Conservation (phyloP, 768 basidiomycete genomes). For the Clavaria fumosa region DNA sequence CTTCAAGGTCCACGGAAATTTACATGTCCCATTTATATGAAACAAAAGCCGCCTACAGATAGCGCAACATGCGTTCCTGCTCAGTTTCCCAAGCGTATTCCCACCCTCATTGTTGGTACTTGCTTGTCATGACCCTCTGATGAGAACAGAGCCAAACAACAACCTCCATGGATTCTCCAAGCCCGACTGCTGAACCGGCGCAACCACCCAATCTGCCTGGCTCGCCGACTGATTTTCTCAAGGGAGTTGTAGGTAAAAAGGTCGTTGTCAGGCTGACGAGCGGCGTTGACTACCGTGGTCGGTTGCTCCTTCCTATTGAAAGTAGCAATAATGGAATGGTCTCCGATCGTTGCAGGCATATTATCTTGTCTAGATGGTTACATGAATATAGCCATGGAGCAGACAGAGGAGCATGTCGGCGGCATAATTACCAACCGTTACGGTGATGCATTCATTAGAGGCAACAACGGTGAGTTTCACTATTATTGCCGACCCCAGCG, state of each 20-base stretch:
- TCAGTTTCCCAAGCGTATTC: no score
- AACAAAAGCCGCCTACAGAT: no score
- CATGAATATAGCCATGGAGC: constrained; percentile 98
- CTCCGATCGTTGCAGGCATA: constrained; percentile 37
- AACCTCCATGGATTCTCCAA: no score
- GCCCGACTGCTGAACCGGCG: no score
- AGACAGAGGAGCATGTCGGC: constrained; percentile 91
- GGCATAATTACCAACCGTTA: constrained; percentile 79
- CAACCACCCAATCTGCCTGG: constrained; percentile 40
- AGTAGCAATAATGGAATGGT: background rate
- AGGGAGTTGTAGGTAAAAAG: constrained; percentile 90
- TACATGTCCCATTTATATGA: no score
- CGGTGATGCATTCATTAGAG: constrained; percentile 90
- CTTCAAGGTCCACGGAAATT: no score
- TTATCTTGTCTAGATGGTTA: constrained; percentile 94
- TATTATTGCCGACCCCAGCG: background rate
- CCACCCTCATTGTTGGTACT: no score
- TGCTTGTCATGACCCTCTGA: no score
- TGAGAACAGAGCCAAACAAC: no score
- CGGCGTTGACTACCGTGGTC: constrained; percentile 89
- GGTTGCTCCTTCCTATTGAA: constrained; percentile 10
- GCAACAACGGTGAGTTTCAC: constrained; percentile 64
- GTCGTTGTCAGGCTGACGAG: constrained; percentile 86
- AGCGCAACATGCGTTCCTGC: no score
- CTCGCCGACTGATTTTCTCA: constrained; percentile 85